Percentiles rank a stretch among this genome's conserved stretches.
These are phyloP conservation scores for Blastobotrys parvus DNA, from an alignment of 805 yeast genomes.

Conservation along the genomic window DNA sequence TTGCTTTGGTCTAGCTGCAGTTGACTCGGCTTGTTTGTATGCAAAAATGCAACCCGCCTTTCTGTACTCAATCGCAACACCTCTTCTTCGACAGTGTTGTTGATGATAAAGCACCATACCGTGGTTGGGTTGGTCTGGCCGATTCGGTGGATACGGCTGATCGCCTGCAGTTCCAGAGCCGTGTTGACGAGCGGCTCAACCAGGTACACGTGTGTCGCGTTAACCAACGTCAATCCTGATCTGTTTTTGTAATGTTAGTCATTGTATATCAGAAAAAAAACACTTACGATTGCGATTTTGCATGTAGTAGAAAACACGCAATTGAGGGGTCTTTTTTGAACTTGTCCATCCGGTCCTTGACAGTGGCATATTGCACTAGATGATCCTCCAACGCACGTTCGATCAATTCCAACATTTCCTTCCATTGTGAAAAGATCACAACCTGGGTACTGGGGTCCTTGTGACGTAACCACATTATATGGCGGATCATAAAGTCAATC, in stretches of 20 bases:
- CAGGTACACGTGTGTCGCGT: slow-evolving; percentile 85
- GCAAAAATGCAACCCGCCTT: slow-evolving; percentile 36
- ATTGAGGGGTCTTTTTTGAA: slow-evolving; percentile 54
- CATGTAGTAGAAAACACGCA: slow-evolving; percentile 82
- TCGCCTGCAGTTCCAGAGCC: slow-evolving; percentile 83
- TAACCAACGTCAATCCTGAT: slow-evolving; percentile 79
- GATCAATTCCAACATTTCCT: slow-evolving; percentile 58
- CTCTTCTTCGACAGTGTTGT: slow-evolving; percentile 81
- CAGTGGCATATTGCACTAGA: slow-evolving; percentile 49
- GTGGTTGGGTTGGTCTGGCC: slow-evolving; percentile 78
- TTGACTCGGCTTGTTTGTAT: slow-evolving; percentile 11
- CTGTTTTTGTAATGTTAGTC: slow-evolving; percentile 11
- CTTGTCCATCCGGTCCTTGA: slow-evolving; percentile 40
- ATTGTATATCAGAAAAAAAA: not conserved
- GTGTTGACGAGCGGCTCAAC: slow-evolving; percentile 91
- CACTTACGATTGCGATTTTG: slow-evolving; percentile 64
- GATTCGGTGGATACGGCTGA: slow-evolving; percentile 84
- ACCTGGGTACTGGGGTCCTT: slow-evolving; percentile 63
- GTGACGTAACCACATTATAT: slow-evolving; percentile 53
- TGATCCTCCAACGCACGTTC: slow-evolving; percentile 57
- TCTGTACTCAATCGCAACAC: slow-evolving; percentile 62
- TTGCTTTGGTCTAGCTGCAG: slow-evolving; percentile 36
- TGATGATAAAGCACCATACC: slow-evolving; percentile 87
- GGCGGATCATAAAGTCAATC: slow-evolving; percentile 72
- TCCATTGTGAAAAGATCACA: slow-evolving; percentile 86